Base-by-base conservation (phyloP, 129 eudicot genomes). In the Ambrosia trifida region DNA sequence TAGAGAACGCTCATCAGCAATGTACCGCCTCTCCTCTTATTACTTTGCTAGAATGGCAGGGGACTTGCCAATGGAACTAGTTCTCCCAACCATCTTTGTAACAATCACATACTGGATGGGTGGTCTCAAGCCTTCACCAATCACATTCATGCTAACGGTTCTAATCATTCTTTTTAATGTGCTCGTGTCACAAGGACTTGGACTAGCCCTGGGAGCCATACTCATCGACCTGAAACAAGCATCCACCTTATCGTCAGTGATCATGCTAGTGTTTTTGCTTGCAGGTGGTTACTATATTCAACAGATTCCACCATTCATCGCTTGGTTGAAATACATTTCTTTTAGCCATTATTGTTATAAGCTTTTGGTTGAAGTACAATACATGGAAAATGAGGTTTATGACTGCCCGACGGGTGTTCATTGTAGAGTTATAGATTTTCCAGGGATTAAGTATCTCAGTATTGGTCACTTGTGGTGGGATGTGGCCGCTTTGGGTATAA, bases 61-160 rank as follows among this genome's bases (percentile, higher is more conserved):
- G 3, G 98, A 93, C 70, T 76, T 93, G n/a, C 98, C 98, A n/a
- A 93, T 89, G 98, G 98, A 93, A 66, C 90, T 93, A 17, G 84
- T 89, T 12, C 95, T 93, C 33, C 98, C 98, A 13, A 93, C 96
- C 13, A 77, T 87, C 24, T 93, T 85, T 59, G 77, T 84, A 20
- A 85, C 88, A 28, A 68, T 87, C 16, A 67, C 96, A 64, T 93
- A 93, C 51, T 93, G 95, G 91, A 93, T 93, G 98, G 88, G 96
- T 6, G 98, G 98, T 17, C 90, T 93, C n/a, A 93, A 85, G 64
- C 90, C 96, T 43, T 85, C 91, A 38, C 73, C 82, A 6, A 4
- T 69, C 38, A 83, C 98, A 10, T 93, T 93, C 63, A 12, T 77
- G 13, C 85, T 83, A 38, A 89, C 98, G 32, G 81, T 93, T 17